Conservation (phyloP, 78 protist species). For the slime mould (Dictyostelium discoideum) region DNA sequence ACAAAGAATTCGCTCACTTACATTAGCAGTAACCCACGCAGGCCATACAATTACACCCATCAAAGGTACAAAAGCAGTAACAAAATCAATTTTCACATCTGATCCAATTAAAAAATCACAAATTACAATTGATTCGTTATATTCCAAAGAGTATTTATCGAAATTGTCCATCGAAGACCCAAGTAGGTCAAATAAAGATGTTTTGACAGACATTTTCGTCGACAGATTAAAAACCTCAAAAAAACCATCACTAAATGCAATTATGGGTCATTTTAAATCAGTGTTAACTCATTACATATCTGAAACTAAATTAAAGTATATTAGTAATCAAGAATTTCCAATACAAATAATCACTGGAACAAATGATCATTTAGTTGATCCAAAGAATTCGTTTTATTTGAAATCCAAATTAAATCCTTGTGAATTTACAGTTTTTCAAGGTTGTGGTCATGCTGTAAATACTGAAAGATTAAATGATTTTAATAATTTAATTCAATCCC, state of each 20-base stretch:
- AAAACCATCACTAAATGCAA: neutral
- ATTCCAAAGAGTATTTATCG: slow-evolving; percentile 20
- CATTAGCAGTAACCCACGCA: slow-evolving; percentile 51
- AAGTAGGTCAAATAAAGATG: neutral
- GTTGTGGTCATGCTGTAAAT: slow-evolving; percentile 24
- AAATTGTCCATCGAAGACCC: neutral
- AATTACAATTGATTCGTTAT: neutral
- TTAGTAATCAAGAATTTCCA: slow-evolving; percentile 21
- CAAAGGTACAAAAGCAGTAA: neutral
- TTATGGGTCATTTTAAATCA: slow-evolving; percentile 20
- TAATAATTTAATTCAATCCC: neutral
- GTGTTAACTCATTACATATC: slow-evolving; percentile 58
- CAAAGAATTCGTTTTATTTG: slow-evolving; percentile 20
- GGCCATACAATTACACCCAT: slow-evolving; percentile 29
- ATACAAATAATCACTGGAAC: slow-evolving; percentile 47
- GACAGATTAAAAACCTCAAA: neutral
- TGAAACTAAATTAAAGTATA: neutral
- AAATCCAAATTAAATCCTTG: slow-evolving; percentile 1
- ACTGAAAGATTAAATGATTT: neutral
- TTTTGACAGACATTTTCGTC: neutral
- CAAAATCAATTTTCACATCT: neutral
- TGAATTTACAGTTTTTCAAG: slow-evolving; percentile 30
- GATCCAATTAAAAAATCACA: neutral
- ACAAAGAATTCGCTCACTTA: slow-evolving; percentile 7
- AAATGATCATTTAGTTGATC: slow-evolving; percentile 29